Conservation (phyloP, 768 basidiomycete species). For the Tylopilus plumbeoviolaceoides region DNA sequence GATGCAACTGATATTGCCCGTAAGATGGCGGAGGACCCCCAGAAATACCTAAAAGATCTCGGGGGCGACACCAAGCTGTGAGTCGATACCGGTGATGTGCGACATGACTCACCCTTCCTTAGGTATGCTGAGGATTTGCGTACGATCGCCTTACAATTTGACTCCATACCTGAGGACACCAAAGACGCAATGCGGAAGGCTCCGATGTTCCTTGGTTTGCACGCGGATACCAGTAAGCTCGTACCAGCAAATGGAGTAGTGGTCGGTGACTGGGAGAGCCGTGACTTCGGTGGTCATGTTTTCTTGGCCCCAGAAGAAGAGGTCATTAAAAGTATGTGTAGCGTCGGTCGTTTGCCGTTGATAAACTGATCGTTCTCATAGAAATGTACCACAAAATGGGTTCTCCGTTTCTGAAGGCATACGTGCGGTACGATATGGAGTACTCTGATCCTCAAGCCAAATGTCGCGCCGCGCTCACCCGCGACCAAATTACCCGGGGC, state of each 20-base stretch:
- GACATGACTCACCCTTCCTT: background rate
- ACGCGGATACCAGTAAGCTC: background rate
- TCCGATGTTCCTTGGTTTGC: conserved; percentile 7
- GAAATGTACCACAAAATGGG: conserved; percentile 15
- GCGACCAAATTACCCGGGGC: conserved; percentile 1
- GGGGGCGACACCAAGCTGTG: background rate
- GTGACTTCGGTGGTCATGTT: conserved; percentile 5
- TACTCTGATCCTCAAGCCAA: background rate
- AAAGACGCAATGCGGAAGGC: conserved; percentile 8
- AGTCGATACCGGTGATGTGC: background rate
- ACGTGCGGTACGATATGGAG: conserved; percentile 2
- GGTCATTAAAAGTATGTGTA: conserved; percentile 5
- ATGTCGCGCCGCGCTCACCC: background rate
- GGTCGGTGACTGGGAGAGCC: conserved; percentile 11
- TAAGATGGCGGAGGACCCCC: conserved; percentile 7
- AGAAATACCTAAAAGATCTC: conserved; percentile 1
- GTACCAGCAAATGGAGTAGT: conserved; percentile 10
- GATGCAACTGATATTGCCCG: conserved; percentile 9
- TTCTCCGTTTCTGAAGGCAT: conserved; percentile 5
- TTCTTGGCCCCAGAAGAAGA: conserved; percentile 9
- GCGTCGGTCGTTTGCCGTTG: background rate
- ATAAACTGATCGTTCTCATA: background rate
- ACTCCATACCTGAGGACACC: conserved; percentile 7
- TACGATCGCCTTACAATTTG: conserved; percentile 9
- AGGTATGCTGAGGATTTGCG: conserved; percentile 14